Percentiles rank a stretch among this genome's conserved stretches.
Evolutionary conservation across 495 filamentous ascomycete species (phyloP).

Genomic region (Hapsidospora chrysogenum): DNA sequence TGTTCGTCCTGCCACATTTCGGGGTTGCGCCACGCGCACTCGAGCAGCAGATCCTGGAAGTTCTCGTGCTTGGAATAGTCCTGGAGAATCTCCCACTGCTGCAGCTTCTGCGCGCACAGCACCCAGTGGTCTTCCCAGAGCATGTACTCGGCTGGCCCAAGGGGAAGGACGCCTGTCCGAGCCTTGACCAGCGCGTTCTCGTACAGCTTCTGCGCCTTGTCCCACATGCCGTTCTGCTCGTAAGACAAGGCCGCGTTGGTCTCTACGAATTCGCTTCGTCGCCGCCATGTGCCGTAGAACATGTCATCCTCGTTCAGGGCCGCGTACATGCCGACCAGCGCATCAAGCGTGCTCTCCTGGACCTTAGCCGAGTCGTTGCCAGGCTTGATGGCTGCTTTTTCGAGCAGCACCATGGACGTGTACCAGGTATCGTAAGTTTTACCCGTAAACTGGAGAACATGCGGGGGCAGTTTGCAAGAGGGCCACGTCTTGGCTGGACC

Average conservation of each 20-base stretch:
- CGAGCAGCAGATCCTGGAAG: constrained; percentile 88
- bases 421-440: constrained; percentile 94
- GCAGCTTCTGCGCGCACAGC: constrained; percentile 89
- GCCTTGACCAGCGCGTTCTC: constrained; percentile 95
- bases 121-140: constrained; percentile 99
- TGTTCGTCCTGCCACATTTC: constrained; percentile 81
- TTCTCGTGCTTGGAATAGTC: constrained; percentile 99
- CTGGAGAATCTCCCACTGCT: constrained; percentile 93
- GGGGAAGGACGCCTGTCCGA: constrained; percentile 77
- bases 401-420: constrained; percentile 65
- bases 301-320: constrained; percentile 85
- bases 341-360: constrained; percentile 87
- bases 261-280: constrained; percentile 86
- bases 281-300: constrained; percentile 95
- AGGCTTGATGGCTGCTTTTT: constrained; percentile 68
- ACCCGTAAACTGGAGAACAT: constrained; percentile 85
- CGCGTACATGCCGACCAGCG: constrained; percentile 78
- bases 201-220: constrained; percentile 90
- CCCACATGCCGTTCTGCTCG: constrained; percentile 98
- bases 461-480: constrained; percentile 79
- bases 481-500: constrained; percentile 69
- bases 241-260: constrained; percentile 94
- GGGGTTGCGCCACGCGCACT: constrained; percentile 84
- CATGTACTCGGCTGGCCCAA: constrained; percentile 94
- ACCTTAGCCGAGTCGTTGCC: constrained; percentile 68